Conservation (phyloP, 306 rosid genomes). For the Cicer chorassanicum region DNA sequence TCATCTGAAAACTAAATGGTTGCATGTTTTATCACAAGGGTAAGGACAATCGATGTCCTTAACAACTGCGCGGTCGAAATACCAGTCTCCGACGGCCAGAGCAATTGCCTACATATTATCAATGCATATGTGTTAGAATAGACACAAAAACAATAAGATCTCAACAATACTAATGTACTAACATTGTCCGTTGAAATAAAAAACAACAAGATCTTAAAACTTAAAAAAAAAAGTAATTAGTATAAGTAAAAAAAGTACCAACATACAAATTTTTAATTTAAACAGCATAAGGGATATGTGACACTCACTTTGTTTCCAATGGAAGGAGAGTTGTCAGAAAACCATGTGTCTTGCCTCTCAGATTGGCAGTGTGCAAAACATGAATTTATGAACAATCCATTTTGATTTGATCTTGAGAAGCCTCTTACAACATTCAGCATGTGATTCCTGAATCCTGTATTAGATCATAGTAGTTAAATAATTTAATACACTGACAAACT, state of each 20-base stretch:
- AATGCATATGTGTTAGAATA: slow-evolving; percentile 45
- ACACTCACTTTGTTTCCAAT: slow-evolving; percentile 68
- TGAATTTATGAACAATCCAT: slow-evolving; percentile 88
- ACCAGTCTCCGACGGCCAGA: slow-evolving; percentile 90
- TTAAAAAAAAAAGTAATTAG: background rate
- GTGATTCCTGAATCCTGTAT: slow-evolving; percentile 80
- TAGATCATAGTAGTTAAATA: slow-evolving; percentile 31
- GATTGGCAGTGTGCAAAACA: slow-evolving; percentile 95
- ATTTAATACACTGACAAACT: background rate
- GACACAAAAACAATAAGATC: slow-evolving; percentile 14
- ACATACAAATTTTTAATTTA: background rate
- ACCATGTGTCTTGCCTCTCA: slow-evolving; percentile 97
- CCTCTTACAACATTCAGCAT: slow-evolving; percentile 66
- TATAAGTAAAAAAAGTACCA: background rate
- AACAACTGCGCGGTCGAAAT: slow-evolving; percentile 65
- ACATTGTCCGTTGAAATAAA: no score
- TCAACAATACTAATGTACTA: no score
- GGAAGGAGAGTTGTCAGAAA: slow-evolving; percentile 77
- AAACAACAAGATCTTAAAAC: background rate
- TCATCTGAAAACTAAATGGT: slow-evolving; percentile 73
- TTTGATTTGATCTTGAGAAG: slow-evolving; percentile 65
- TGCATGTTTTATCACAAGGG: slow-evolving; percentile 90
- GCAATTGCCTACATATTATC: slow-evolving; percentile 75
- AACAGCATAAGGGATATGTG: slow-evolving; percentile 24
- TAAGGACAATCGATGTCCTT: slow-evolving; percentile 80